phyloP scores from a whole-genome alignment of 371 early-diverging fungal genomes.

The Mortierella sp. region DNA sequence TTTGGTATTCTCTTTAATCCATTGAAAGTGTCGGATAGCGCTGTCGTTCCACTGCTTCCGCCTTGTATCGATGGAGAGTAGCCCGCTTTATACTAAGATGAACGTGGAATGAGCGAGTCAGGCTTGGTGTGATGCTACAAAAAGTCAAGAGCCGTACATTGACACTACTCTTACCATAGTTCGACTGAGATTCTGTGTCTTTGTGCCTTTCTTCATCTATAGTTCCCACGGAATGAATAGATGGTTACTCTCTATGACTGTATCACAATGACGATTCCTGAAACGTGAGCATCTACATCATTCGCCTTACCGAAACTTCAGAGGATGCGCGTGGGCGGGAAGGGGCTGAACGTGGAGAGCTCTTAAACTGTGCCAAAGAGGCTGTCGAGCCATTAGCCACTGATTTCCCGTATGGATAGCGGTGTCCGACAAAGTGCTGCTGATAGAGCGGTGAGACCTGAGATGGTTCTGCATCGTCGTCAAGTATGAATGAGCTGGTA shows the following conservation, averaged over 20 bases:
- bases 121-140: no score
- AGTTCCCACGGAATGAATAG: no score
- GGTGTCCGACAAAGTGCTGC: neutral
- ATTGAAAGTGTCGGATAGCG: constrained; percentile 14
- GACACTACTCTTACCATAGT: no score
- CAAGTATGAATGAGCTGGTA: constrained; percentile 50
- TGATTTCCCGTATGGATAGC: constrained; percentile 3
- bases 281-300: neutral
- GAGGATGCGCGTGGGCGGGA: constrained; percentile 43
- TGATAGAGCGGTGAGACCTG: neutral
- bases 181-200: no score
- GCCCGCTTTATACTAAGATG: constrained; percentile 2
- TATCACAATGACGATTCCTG: neutral
- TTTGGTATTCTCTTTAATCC: constrained; percentile 20
- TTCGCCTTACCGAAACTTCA: constrained; percentile 15
- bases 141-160: no score
- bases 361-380: neutral
- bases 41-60: neutral
- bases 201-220: no score
- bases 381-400: neutral
- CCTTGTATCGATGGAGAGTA: constrained; percentile 7
- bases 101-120: neutral
- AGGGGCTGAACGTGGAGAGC: constrained; percentile 1
- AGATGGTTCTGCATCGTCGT: constrained; percentile 19
- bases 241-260: no score